Evolutionary conservation across 257 asterid genomes (phyloP).

Genomic region (Nicotiana sylvestris): DNA sequence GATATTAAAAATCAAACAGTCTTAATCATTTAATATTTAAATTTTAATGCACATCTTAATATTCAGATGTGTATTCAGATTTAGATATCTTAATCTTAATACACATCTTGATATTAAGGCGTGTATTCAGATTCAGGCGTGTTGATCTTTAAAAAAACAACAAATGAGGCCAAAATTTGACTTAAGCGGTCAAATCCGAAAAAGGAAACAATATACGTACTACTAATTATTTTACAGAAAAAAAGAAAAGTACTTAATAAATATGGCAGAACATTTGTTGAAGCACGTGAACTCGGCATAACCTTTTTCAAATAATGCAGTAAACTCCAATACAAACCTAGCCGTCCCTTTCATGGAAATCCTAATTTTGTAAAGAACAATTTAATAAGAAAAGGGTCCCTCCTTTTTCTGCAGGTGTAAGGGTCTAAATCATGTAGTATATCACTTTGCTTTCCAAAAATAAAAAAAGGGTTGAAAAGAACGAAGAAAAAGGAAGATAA

Average conservation of each 20-base stretch:
- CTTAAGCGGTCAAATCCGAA: background rate
- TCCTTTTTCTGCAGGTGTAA: background rate
- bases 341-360: background rate
- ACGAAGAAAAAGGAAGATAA: background rate
- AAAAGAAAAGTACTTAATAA: too few species aligned
- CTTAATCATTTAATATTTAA: too few species aligned
- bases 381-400: background rate
- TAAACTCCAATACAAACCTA: background rate
- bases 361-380: background rate
- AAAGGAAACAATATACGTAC: too few species aligned
- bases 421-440: background rate
- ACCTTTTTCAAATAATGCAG: background rate
- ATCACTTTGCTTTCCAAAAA: background rate
- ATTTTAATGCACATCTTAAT: too few species aligned
- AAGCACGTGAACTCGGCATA: slow-evolving; percentile 1
- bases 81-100: too few species aligned
- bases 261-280: background rate
- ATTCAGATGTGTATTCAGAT: too few species aligned
- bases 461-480: background rate
- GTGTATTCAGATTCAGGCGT: too few species aligned
- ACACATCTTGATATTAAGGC: too few species aligned
- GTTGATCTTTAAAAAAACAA: too few species aligned
- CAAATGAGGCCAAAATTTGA: too few species aligned
- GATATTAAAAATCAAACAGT: too few species aligned
- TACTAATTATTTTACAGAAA: too few species aligned